phyloP scores from a whole-genome alignment of 2,329 filamentous ascomycete species.

The Rhytidhysteron rufulum region DNA sequence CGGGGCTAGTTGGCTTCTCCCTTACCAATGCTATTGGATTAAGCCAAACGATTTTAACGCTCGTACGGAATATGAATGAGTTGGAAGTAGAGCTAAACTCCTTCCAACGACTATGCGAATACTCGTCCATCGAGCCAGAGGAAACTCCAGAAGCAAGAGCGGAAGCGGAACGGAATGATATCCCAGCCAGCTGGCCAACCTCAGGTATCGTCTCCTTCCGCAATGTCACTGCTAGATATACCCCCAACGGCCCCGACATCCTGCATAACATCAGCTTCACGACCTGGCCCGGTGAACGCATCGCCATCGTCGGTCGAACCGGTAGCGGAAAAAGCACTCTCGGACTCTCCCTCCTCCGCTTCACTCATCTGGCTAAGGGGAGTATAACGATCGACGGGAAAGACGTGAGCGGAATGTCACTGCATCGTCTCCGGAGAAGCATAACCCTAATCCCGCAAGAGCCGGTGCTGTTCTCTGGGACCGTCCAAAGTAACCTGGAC shows the following conservation, averaged over 20 bases:
- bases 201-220: background rate
- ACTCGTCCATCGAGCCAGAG: background rate
- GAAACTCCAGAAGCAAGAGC: background rate
- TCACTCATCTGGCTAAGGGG: constrained; percentile 78
- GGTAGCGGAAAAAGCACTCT: constrained; percentile 91
- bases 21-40: background rate
- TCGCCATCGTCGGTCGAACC: constrained; percentile 87
- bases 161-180: background rate
- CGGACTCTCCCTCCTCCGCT: constrained; percentile 82
- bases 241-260: constrained; percentile 41
- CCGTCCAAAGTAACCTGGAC: constrained; percentile 81
- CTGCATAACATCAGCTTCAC: constrained; percentile 76
- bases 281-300: constrained; percentile 76
- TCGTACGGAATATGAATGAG: background rate
- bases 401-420: constrained; percentile 80
- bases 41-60: background rate
- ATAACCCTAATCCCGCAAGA: constrained; percentile 96
- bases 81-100: background rate
- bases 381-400: constrained; percentile 81
- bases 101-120: background rate
- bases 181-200: background rate
- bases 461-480: constrained; percentile 84
- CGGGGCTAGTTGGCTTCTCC: background rate
- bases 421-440: constrained; percentile 79
- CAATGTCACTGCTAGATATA: background rate